Conservation (phyloP, 2,329 filamentous ascomycete genomes). For the Epichloe festucae region DNA sequence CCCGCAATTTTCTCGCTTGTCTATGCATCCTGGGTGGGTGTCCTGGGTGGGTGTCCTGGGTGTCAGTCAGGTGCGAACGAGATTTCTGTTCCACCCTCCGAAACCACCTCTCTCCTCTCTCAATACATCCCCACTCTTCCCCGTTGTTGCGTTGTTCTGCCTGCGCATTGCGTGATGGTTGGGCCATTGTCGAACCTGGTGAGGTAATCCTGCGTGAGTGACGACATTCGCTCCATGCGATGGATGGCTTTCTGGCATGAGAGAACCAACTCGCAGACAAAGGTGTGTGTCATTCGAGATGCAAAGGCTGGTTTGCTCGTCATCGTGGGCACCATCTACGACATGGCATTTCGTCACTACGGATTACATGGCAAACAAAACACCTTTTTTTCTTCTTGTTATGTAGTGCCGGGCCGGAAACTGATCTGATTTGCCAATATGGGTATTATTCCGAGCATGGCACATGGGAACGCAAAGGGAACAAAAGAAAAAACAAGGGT, state of each 20-base stretch:
- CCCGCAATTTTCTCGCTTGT: neutral
- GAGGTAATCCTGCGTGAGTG: neutral
- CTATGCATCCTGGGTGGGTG: neutral
- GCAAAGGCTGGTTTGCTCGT: conserved; percentile 1
- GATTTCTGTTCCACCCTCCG: neutral
- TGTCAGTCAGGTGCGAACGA: neutral
- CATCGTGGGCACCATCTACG: neutral
- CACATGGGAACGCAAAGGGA: neutral
- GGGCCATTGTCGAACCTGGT: neutral
- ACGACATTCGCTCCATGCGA: neutral
- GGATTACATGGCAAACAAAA: neutral
- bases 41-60: neutral
- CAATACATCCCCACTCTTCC: neutral
- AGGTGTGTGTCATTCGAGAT: neutral
- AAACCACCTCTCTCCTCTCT: neutral
- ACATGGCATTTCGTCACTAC: neutral
- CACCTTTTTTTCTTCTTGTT: neutral
- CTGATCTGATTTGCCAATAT: neutral
- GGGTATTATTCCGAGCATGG: neutral
- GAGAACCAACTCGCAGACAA: neutral
- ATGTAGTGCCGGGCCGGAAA: neutral
- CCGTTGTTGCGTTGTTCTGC: neutral
- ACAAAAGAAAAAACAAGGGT: neutral
- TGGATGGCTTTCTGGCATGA: neutral
- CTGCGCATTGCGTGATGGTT: neutral